A percentile compares a stretch with the other conserved stretches of the same genome.
Evolutionary conservation across 2,329 filamentous ascomycete genomes (phyloP).

Genomic region (Ophiostoma triangulosporum): DNA sequence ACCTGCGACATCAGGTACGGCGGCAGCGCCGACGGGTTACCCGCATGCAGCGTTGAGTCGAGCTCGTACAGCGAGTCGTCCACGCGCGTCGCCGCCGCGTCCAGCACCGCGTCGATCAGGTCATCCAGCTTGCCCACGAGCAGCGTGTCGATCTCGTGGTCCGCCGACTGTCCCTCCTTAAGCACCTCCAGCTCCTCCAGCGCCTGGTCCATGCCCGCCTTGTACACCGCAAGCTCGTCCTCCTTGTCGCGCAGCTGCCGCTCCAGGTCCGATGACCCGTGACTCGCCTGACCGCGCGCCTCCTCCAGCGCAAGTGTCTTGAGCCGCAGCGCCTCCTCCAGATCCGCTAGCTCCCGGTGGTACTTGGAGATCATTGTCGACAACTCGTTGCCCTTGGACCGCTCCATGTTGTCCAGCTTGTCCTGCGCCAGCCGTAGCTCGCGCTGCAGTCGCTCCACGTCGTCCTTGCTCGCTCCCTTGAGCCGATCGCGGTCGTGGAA

Average conservation of each 20-base stretch:
- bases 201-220: conserved; percentile 94
- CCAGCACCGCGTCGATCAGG: conserved; percentile 91
- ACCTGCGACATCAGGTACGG: conserved; percentile 92
- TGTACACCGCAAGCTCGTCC: conserved; percentile 95
- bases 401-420: conserved; percentile 80
- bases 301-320: conserved; percentile 85
- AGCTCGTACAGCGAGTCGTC: conserved; percentile 95
- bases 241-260: conserved; percentile 83
- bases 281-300: conserved; percentile 59
- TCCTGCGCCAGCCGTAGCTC: conserved; percentile 88
- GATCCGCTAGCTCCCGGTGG: conserved; percentile 91
- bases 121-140: conserved; percentile 90
- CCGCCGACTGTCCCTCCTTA: conserved; percentile 60
- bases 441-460: conserved; percentile 85
- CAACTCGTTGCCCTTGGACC: conserved; percentile 86
- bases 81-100: conserved; percentile 82
- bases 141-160: conserved; percentile 82
- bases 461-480: conserved; percentile 79
- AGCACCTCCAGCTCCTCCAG: conserved; percentile 85
- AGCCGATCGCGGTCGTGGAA: conserved; percentile 83
- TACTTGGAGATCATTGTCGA: conserved; percentile 91
- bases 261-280: conserved; percentile 77
- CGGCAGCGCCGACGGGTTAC: conserved; percentile 94
- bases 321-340: conserved; percentile 80
- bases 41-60: conserved; percentile 94